Base-by-base conservation (phyloP, 306 rosid species). In the Coriaria nepalensis region DNA sequence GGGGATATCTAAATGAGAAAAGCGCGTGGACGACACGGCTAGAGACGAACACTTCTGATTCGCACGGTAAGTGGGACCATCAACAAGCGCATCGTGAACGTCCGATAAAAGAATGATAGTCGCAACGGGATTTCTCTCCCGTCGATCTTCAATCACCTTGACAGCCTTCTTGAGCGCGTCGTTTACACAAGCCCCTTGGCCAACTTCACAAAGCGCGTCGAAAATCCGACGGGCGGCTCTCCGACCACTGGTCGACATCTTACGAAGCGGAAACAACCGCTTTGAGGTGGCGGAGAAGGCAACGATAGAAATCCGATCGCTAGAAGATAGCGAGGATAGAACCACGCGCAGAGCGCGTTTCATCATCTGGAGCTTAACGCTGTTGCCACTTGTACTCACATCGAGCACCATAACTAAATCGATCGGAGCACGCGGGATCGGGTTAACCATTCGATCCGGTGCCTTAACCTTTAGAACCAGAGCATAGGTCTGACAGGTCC, bases 131-230 rank as follows among this genome's bases (percentile, higher is more conserved):
- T 85, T 92, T 55, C 57, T 77, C 66, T 85, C 94, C 2, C 96
- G 93, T 47, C 98, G 92, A 58, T 92, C 98, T 37, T 85, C 94
- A 5, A 92, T 68, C 0, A 92, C 94, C 43, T 85, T 92, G 0
- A 83, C 87, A 0, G 98, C 96, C 10, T 92, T 92, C 60, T 85
- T 78, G 7, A 92, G 66, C 0, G 98, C 98, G 52, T 92, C 98
- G 59, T 64, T 68, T 32, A 70, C 75, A 6, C 76, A 69, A 13
- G 66, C 47, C 2, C 69, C 77, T 7, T 77, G 82, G 2, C 80
- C 85, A 6, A 85, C 77, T 5, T 48, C 68, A 6, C 72, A 67
- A 29, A 73, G 59, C 29, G 71, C 64, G 48, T 73, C 79, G 6
- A 69, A 60, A 11, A 68, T 68, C 50, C 69, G 68, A 15, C 72